Evolutionary conservation across 2,329 filamentous ascomycete species (phyloP).

Genomic region (Neonectria ditissima): DNA sequence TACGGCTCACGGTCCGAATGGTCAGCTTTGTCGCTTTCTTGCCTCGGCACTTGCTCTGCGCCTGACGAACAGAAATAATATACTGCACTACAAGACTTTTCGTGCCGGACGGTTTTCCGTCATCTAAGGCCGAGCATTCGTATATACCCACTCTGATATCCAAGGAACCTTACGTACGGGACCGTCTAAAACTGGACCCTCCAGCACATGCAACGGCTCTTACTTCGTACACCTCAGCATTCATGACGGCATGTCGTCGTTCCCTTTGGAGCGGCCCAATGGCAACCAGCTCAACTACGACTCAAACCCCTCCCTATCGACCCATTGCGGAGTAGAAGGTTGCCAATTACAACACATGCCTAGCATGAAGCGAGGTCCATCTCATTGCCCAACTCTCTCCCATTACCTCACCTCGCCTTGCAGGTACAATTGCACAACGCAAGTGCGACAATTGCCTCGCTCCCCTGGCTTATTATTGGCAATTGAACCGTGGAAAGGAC

Average conservation of each 20-base stretch:
- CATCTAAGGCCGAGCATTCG: conserved; percentile 13
- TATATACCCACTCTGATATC: conserved; percentile 33
- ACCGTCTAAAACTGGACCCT: conserved; percentile 33
- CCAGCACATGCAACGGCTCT: conserved; percentile 32
- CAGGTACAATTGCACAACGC: conserved; percentile 25
- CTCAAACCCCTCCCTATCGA: conserved; percentile 19
- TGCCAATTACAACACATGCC: conserved; percentile 29
- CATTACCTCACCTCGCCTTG: conserved; percentile 18
- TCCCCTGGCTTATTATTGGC: conserved; percentile 15
- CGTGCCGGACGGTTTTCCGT: neutral
- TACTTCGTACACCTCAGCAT: conserved; percentile 34
- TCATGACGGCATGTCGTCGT: conserved; percentile 31
- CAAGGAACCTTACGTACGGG: conserved; percentile 34
- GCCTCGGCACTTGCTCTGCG: conserved; percentile 21
- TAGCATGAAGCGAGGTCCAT: neutral
- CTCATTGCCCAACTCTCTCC: conserved; percentile 21
- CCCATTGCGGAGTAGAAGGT: conserved; percentile 19
- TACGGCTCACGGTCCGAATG: conserved; percentile 40
- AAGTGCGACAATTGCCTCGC: conserved; percentile 31
- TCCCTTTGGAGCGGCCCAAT: conserved; percentile 31
- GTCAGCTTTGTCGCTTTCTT: conserved; percentile 30
- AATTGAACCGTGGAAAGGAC: conserved; percentile 15
- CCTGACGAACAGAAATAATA: conserved; percentile 28
- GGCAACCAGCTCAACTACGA: conserved; percentile 12
- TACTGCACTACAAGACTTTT: neutral